A percentile compares a stretch with the other conserved stretches of the same genome.
These are phyloP conservation scores for Ceratocystis smalleyi DNA, from an alignment of 2,329 filamentous ascomycete genomes.

Conservation along the genomic window DNA sequence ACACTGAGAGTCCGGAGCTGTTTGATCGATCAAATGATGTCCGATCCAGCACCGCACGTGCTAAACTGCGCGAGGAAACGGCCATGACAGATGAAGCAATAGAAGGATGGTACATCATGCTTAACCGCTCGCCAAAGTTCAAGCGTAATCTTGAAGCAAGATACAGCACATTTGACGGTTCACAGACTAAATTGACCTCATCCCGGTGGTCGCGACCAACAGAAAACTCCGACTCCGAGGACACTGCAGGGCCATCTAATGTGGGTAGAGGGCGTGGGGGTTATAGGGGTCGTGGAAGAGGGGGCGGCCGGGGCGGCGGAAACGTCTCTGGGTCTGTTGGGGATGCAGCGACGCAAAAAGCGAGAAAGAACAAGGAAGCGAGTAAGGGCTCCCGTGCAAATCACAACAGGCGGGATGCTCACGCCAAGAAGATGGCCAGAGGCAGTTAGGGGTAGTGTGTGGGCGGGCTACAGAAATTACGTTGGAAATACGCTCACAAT, in stretches of 20 bases:
- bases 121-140: conserved; percentile 54
- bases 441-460: conserved; percentile 21
- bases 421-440: conserved; percentile 50
- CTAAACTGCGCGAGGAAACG: conserved; percentile 54
- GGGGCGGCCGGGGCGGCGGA: conserved; percentile 32
- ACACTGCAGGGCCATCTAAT: conserved; percentile 25
- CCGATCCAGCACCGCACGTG: conserved; percentile 38
- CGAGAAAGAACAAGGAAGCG: conserved; percentile 63
- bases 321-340: conserved; percentile 49
- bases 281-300: conserved; percentile 32
- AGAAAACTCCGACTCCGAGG: conserved; percentile 8
- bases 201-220: conserved; percentile 42
- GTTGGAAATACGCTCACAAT: background rate
- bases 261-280: conserved; percentile 32
- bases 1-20: conserved; percentile 44
- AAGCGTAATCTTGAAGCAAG: conserved; percentile 55
- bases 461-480: background rate
- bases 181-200: conserved; percentile 47
- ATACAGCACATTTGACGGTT: conserved; percentile 48
- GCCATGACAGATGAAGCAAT: conserved; percentile 87
- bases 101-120: conserved; percentile 87
- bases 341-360: conserved; percentile 55
- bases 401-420: conserved; percentile 64
- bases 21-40: conserved; percentile 61
- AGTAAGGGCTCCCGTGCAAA: conserved; percentile 72